Evolutionary conservation across 768 basidiomycete species (phyloP), one percentile per base, ranked within the genome.

Genomic region (Crepidotus variabilis): DNA sequence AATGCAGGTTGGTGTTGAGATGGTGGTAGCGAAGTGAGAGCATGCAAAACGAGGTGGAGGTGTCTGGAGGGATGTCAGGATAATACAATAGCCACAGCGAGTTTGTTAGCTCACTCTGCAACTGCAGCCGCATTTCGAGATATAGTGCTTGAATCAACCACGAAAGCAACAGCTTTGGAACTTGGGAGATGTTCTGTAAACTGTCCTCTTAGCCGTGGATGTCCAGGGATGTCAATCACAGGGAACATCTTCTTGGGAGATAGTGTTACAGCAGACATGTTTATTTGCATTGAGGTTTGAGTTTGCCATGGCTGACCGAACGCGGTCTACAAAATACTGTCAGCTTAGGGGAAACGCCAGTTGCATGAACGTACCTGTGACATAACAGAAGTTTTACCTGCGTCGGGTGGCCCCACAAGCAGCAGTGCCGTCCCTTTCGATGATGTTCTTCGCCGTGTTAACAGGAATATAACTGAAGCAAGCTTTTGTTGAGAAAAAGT

Each of bases 171-270:
- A 2, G 75, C 84, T 61, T 84, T 86, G 1, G 89, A 81, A 33
- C 83, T 77, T 4, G 72, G 57, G 20, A 94, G 67, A 61, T 87
- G 71, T 43, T 92, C 89, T 49, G 71, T 73, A 65, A 91, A 89
- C 63, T 91, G 88, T 62, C 81, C 81, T 28, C 90, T 73, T 54
- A 94, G 79, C 43, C 92, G 81, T 9, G 91, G 88, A 67, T 94
- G 92, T n/a, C 92, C 92, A 7, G 92, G 92, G 43, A 94, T 71
- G 68, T 94, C 92, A 16, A 92, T 73, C 11, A 89, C 70, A 39
- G 75, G 80, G 47, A 88, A 65, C 13, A 70, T 65, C 61, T 78
- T 81, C 45, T 73, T 75, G 1, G 73, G 59, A 1, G 78, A 65
- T n/a, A 86, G 61, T 5, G 70, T 57, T 33, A 86, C 67, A 4